Base-by-base conservation (phyloP, 176 grass and related monocot genomes). In the Musa itinerans region DNA sequence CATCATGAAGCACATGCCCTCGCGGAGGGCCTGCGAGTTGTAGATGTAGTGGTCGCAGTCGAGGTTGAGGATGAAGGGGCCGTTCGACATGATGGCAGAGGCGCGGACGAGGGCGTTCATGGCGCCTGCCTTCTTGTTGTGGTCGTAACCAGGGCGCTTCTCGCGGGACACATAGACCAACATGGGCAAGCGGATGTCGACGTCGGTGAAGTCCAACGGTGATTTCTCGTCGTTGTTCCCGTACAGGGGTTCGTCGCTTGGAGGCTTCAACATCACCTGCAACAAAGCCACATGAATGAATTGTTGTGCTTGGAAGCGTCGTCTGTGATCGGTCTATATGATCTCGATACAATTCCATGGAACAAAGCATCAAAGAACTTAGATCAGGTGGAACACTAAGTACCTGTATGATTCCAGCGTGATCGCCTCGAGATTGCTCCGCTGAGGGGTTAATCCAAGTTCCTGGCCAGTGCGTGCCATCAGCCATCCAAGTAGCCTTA, bases 1-100 rank as follows among this genome's bases (percentile, higher is more conserved):
- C 88, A 99, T 91, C 95, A 99, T 99, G 88, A 99, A 99, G 84
- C 95, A 99, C 81, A 99, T 82, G 10, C 95, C 95, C 76, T 94
- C 95, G 67, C 88, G 83, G 29, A 99, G 72, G 61, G 95, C 95
- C 59, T 83, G 82, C 8, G 95, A 99, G 70, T 99, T 94, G 78
- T 99, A 99, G 24, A 99, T 59, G 24, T 94, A 99, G 84, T 99
- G 95, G 65, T 99, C 95, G 70, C 95, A 99, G 50, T 99, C 95
- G 75, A 99, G 83, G 78, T 99, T 99, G 52, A 99, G 95, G 73
- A 99, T 94, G 83, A 99, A 99, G 14, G 95, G 86, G 1, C 95
- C 95, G 55, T 99, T 99, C 1, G 95, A 99, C 90, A 94, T 87
- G 80, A 99, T 89, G 64, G 90, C 95, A 14, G 95, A 99, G 72